These are phyloP conservation scores for Agapanthus africanus DNA, from an alignment of 106 monocot species.

Conservation along the genomic window DNA sequence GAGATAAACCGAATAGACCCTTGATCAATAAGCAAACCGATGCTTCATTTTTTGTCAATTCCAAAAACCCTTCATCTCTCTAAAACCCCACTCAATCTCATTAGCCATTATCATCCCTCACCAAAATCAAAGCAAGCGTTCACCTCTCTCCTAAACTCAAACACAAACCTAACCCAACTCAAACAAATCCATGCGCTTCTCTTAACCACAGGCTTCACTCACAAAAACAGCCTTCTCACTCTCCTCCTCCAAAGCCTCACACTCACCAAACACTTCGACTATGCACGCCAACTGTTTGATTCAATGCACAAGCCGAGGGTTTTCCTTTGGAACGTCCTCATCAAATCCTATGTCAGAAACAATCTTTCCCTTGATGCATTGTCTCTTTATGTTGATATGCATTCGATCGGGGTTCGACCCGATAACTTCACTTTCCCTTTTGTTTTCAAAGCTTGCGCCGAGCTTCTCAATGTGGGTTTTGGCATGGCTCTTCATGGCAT, in stretches of 20 bases:
- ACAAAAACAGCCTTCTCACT: slow-evolving; percentile 32
- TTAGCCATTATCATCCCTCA: too few relatives aligned
- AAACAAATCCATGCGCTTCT: slow-evolving; percentile 27
- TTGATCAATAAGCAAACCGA: too few relatives aligned
- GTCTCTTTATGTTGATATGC: slow-evolving; percentile 15
- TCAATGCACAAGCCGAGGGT: slow-evolving; percentile 22
- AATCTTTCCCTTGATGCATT: slow-evolving; percentile 6
- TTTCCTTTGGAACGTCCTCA: slow-evolving; percentile 34
- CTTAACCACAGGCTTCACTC: slow-evolving; percentile 29
- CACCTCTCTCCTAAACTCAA: not conserved
- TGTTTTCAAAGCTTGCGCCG: slow-evolving; percentile 25
- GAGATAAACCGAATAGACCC: too few relatives aligned
- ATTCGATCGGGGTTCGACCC: slow-evolving; percentile 12
- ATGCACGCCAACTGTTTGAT: slow-evolving; percentile 30
- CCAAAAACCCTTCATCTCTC: too few relatives aligned
- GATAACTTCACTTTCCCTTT: slow-evolving; percentile 35
- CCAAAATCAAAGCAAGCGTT: too few relatives aligned
- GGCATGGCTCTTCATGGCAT: slow-evolving; percentile 27
- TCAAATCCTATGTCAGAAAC: slow-evolving; percentile 15
- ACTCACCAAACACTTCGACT: not conserved
- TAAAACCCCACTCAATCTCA: too few relatives aligned
- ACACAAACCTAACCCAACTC: slow-evolving; percentile 3
- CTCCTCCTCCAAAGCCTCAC: slow-evolving; percentile 14
- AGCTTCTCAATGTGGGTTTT: slow-evolving; percentile 7
- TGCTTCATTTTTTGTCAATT: too few relatives aligned